These are phyloP conservation scores for Colletotrichum orbiculare DNA, from an alignment of 2,329 filamentous ascomycete species.

Conservation along the genomic window DNA sequence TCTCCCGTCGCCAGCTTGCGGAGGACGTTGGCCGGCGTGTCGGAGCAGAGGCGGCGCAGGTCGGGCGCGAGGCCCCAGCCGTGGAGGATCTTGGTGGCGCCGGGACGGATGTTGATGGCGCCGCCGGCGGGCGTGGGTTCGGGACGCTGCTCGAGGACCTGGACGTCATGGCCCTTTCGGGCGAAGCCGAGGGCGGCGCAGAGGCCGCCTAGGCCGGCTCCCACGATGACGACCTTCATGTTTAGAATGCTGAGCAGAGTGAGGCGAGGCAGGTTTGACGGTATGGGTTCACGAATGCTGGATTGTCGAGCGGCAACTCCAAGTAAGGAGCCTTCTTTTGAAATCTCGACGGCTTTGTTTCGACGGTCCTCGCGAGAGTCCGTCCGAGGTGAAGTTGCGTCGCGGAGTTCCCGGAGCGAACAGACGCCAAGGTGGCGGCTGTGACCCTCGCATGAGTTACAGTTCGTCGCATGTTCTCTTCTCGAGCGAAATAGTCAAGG, in stretches of 20 bases:
- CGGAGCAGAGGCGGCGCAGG: constrained; percentile 8
- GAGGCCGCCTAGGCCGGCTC: constrained; percentile 40
- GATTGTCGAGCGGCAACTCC: too few relatives aligned
- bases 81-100: constrained; percentile 36
- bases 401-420: too few relatives aligned
- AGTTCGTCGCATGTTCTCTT: too few relatives aligned
- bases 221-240: constrained; percentile 40
- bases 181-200: constrained; percentile 38
- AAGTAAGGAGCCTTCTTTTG: too few relatives aligned
- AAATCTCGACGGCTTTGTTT: too few relatives aligned
- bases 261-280: too few relatives aligned
- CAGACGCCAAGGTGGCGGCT: too few relatives aligned
- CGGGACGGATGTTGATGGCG: constrained; percentile 38
- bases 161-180: constrained; percentile 33
- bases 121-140: constrained; percentile 36
- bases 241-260: background rate
- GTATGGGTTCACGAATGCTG: too few relatives aligned
- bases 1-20: constrained; percentile 36
- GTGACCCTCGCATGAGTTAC: too few relatives aligned
- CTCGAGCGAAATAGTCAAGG: too few relatives aligned
- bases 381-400: too few relatives aligned
- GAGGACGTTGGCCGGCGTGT: constrained; percentile 28
- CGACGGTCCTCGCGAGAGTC: too few relatives aligned
- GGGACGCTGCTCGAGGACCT: constrained; percentile 38
- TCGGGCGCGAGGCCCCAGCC: constrained; percentile 34